Conservation (phyloP, 371 early-diverging fungal genomes). For the Saksenaea vasiformis region DNA sequence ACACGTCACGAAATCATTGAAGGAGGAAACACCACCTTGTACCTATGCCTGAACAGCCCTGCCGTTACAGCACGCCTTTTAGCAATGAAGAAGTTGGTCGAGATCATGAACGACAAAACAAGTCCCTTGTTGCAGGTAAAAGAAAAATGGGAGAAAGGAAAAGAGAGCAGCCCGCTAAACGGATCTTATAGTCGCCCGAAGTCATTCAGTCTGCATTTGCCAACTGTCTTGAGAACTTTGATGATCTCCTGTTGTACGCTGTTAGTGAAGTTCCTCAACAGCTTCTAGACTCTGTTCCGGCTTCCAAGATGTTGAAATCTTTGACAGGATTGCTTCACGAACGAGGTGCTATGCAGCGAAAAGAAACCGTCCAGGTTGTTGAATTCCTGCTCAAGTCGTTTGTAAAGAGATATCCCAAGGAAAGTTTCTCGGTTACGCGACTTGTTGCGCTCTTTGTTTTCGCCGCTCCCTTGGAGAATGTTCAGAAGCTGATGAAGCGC, state of each 20-base stretch:
- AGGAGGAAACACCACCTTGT: conserved; percentile 72
- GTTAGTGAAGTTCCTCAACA: conserved; percentile 37
- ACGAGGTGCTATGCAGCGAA: conserved; percentile 25
- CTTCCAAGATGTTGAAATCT: conserved; percentile 38
- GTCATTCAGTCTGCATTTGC: conserved; percentile 58
- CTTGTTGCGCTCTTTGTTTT: conserved; percentile 36
- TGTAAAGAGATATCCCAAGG: conserved; percentile 23
- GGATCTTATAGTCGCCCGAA: conserved; percentile 25
- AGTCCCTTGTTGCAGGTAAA: conserved; percentile 33
- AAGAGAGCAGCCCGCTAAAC: not conserved
- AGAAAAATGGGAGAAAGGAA: not conserved
- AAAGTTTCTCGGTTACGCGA: conserved; percentile 26
- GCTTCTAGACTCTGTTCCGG: conserved; percentile 31
- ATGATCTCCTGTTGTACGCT: conserved; percentile 38
- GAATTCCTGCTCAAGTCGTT: conserved; percentile 36
- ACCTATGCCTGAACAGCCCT: conserved; percentile 70
- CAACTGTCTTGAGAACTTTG: conserved; percentile 55
- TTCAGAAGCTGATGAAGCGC: conserved; percentile 1
- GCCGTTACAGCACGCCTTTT: conserved; percentile 61
- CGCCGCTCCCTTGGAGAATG: conserved; percentile 20
- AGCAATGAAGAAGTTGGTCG: conserved; percentile 61
- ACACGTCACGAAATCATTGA: conserved; percentile 65
- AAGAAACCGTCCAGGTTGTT: conserved; percentile 26
- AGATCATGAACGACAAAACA: conserved; percentile 46
- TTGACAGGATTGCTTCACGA: conserved; percentile 27